Base-by-base conservation (phyloP, 2,329 filamentous ascomycete genomes). In the Periconia macrospinosa region DNA sequence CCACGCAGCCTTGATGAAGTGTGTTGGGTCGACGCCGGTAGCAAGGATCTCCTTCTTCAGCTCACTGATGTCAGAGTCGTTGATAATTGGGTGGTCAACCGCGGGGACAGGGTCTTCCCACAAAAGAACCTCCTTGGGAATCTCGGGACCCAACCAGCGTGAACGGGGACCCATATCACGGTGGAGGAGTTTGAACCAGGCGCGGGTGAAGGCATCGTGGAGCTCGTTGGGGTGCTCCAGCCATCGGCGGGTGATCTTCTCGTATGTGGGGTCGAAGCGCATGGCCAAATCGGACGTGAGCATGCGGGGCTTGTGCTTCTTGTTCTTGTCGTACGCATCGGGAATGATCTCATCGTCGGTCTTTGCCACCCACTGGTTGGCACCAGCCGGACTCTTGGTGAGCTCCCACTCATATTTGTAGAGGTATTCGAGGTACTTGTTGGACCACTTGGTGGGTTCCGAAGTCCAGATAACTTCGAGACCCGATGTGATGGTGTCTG, bases 121-220 rank as follows among this genome's bases (percentile, higher is more conserved):
- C 65, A 85, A 67, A n/a, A 88, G 79, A 13, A 80, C 78, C 79
- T 92, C 87, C 49, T 80, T 77, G 45, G 89, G 88, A 17, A 90
- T 79, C 74, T 92, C 89, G 1, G 89, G 89, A 30, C 89, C 89
- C 45, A 91, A 67, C 79, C 89, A 92, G 69, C 87, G 87, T 20
- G 81, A 70, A 50, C 83, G 79, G 42, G 89, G 89, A 15, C 89
- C 89, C 76, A 92, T 83, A 71, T 92, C 89, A 77, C 89, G 88
- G 78, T 92, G 89, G 33, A 89, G 80, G 41, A 92, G 83, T 84
- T 92, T 92, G 83, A 90, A 92, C 89, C 89, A 92, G 14, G 89
- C 89, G 47, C 84, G 83, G 19, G 82, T 79, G 67, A 92, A 92
- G 9, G 83, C 86, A 56, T 91, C 85, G 50, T 80, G 81, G 40